phyloP scores from a whole-genome alignment of 208 protist species.

The Blastocrithidia nonstop region DNA sequence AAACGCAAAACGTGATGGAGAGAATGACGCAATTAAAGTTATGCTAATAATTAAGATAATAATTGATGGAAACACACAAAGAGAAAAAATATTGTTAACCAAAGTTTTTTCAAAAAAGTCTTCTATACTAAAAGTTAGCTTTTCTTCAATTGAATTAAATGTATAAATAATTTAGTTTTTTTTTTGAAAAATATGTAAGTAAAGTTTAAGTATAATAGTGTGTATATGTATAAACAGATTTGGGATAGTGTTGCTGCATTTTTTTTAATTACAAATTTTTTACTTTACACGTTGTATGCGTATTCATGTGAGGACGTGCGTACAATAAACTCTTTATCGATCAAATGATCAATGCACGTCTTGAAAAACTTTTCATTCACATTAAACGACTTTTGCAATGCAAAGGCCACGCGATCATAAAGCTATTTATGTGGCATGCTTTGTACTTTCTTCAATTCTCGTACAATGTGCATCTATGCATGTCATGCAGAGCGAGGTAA shows the following conservation, averaged over 20 bases:
- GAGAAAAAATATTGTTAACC: too few relatives aligned
- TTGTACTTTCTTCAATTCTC: conserved; percentile 25
- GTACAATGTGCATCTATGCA: conserved; percentile 37
- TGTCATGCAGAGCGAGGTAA: conserved; percentile 11
- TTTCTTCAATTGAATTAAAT: not conserved
- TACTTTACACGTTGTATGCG: conserved; percentile 16
- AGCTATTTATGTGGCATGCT: conserved; percentile 22
- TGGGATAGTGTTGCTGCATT: not conserved
- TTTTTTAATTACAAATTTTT: not conserved
- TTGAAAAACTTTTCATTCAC: conserved; percentile 35
- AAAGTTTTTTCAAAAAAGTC: too few relatives aligned
- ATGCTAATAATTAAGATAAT: too few relatives aligned
- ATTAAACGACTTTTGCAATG: conserved; percentile 9
- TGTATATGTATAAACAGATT: not conserved
- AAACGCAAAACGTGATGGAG: too few relatives aligned
- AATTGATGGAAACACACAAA: too few relatives aligned
- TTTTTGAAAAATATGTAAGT: too few relatives aligned
- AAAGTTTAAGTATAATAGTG: too few relatives aligned
- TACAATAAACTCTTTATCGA: conserved; percentile 45
- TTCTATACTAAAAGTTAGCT: not conserved
- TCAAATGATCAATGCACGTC: conserved; percentile 16
- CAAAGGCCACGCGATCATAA: conserved; percentile 8
- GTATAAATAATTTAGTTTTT: not conserved
- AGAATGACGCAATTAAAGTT: too few relatives aligned
- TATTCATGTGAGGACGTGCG: conserved; percentile 24